Evolutionary conservation across 768 basidiomycete genomes (phyloP).

Genomic region (Russula earlei): DNA sequence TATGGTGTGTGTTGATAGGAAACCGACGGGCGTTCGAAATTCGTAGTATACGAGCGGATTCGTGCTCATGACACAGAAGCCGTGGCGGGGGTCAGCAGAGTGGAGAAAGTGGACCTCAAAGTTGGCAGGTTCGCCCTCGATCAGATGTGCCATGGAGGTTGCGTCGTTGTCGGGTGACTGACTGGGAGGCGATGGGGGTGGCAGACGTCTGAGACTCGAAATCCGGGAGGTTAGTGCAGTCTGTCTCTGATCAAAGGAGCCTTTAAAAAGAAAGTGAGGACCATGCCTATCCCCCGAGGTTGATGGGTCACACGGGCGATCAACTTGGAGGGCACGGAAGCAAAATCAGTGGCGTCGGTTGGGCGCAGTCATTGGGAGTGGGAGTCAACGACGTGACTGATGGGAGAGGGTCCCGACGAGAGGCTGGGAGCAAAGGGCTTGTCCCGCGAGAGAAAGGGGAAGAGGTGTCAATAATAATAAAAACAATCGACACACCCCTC

Average conservation of each 20-base stretch:
- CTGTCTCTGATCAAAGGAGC: not conserved
- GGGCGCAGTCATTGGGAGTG: not conserved
- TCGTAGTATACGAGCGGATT: constrained; percentile 49
- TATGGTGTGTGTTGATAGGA: constrained; percentile 35
- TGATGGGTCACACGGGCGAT: not conserved
- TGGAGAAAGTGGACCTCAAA: constrained; percentile 54
- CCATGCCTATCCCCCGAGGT: constrained; percentile 1
- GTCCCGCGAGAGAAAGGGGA: not conserved
- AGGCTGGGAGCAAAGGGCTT: not conserved
- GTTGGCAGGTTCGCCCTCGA: not conserved
- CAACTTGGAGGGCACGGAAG: not conserved
- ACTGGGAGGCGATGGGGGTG: not conserved
- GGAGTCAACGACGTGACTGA: not conserved
- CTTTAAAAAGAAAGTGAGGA: not conserved
- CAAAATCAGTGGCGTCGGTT: not conserved
- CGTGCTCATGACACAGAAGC: constrained; percentile 59
- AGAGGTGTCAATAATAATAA: not conserved
- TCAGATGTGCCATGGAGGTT: not conserved
- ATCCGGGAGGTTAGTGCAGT: not conserved
- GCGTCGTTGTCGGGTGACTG: not conserved
- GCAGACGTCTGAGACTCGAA: not conserved
- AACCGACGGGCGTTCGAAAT: constrained; percentile 49
- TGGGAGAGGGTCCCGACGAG: not conserved
- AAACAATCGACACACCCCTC: too few relatives aligned
- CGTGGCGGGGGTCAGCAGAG: constrained; percentile 53